Evolutionary conservation across 768 basidiomycete genomes (phyloP).

Genomic region (Rhodotorula sphaerocarpa): DNA sequence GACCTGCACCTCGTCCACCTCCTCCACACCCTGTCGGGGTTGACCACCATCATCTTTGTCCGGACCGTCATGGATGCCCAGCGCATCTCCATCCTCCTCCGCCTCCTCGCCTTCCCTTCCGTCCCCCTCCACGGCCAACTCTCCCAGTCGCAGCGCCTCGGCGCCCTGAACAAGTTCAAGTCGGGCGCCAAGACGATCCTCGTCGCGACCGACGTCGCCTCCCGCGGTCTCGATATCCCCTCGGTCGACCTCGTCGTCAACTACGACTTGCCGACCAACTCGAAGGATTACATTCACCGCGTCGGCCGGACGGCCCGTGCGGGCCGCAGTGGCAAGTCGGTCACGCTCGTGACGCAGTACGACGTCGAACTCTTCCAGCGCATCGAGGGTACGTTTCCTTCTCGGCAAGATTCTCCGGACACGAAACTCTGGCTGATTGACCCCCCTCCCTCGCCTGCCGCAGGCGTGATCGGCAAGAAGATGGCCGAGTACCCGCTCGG

Average conservation of each 20-base stretch:
- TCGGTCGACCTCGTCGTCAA: constrained; percentile 95
- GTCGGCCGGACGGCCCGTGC: constrained; percentile 96
- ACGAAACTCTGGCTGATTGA: neutral
- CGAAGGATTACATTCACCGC: constrained; percentile 97
- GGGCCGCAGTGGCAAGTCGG: constrained; percentile 90
- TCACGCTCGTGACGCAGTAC: constrained; percentile 97
- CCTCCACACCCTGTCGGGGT: constrained; percentile 77
- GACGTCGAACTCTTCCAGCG: constrained; percentile 93
- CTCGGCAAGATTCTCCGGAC: too few species aligned
- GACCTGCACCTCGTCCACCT: constrained; percentile 84
- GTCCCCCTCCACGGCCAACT: constrained; percentile 93
- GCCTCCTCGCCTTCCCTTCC: constrained; percentile 84
- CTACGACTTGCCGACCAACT: constrained; percentile 93
- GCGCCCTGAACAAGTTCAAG: constrained; percentile 90
- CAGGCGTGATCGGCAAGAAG: constrained; percentile 73
- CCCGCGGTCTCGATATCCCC: constrained; percentile 92
- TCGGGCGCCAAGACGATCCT: constrained; percentile 81
- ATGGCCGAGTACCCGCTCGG: constrained; percentile 63
- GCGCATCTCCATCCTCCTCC: constrained; percentile 76
- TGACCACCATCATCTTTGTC: constrained; percentile 92
- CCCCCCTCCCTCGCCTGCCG: neutral
- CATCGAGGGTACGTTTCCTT: constrained; percentile 55
- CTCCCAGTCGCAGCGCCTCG: constrained; percentile 83
- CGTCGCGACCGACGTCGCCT: constrained; percentile 94
- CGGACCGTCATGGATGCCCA: constrained; percentile 90